Evolutionary conservation across 2,329 filamentous ascomycete species (phyloP).

Genomic region (Ambrosiella cleistominuta): DNA sequence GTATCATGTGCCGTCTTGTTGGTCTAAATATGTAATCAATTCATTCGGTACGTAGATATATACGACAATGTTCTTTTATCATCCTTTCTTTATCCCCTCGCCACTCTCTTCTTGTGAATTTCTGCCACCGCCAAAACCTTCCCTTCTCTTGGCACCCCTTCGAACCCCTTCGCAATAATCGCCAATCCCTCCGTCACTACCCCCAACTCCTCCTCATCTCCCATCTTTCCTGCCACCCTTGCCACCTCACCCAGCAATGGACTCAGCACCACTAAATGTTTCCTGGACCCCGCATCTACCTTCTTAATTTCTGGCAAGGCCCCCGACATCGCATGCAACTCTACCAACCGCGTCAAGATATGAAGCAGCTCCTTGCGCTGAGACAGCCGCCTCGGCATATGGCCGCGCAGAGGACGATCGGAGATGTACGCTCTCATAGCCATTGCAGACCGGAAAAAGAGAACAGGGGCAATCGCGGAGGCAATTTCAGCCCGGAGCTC

Average conservation of each 20-base stretch:
- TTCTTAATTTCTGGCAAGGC: conserved; percentile 43
- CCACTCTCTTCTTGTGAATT: conserved; percentile 1
- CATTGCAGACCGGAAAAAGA: conserved; percentile 66
- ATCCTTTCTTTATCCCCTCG: background rate
- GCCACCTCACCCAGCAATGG: conserved; percentile 53
- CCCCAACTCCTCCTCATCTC: conserved; percentile 41
- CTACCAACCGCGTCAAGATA: conserved; percentile 47
- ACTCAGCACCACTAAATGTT: conserved; percentile 67
- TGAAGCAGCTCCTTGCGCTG: conserved; percentile 65
- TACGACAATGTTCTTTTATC: background rate
- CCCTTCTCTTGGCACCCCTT: background rate
- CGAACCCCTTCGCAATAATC: conserved; percentile 31
- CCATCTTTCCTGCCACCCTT: conserved; percentile 35
- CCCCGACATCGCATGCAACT: conserved; percentile 49
- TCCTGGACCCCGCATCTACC: conserved; percentile 41
- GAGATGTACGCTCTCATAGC: conserved; percentile 72
- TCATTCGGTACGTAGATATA: background rate
- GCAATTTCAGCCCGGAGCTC: conserved; percentile 44
- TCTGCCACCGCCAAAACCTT: background rate
- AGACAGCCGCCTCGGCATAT: conserved; percentile 71
- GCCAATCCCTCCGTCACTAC: conserved; percentile 43
- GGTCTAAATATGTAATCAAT: background rate
- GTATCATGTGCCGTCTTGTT: conserved; percentile 15
- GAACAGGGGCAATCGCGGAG: conserved; percentile 56
- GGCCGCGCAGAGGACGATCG: conserved; percentile 75